Base-by-base conservation (phyloP, 352 stramenopile species). In the Globisporangium solare region DNA sequence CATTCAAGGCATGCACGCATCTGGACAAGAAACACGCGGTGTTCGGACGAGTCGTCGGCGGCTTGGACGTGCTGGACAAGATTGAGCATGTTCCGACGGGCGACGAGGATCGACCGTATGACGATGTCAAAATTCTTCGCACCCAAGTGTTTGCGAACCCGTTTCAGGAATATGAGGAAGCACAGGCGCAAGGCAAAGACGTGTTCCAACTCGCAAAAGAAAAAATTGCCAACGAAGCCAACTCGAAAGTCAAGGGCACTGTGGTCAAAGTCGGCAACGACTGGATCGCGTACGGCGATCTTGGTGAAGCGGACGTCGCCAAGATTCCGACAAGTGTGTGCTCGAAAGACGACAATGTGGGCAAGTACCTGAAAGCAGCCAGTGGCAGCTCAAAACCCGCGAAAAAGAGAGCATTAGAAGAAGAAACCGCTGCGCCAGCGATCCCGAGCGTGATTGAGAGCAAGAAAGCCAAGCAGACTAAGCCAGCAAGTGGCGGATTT, bases 1-100 rank as follows among this genome's bases (percentile, higher is more conserved):
- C 96, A 2, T 99, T 98, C 67, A 95, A 97, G 65, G 78, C 79
- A 10, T 97, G 85, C 54, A 56, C 75, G n/a, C 96, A 99, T 71
- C 76, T 99, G n/a, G 94, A 99, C 82, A 97, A 97, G 63, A 98
- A 99, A 54, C 97, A 99, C 76, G 86, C 86, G 8, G 88, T 99
- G 0, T 99, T 99, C 89, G 97, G 85, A 15, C 76, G 76, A 47
- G 92, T 99, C 39, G 82, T 99, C 8, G 84, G 96, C 35, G 97
- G 96, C 3, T 71, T 98, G 58, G 81, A 88, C 50, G 74, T 88
- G 15, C 62, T 98, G 3, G 75, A 92, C 42, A 66, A 67, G 14
- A 86, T 97, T 47, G 91, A 97, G 60, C 51, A 56, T 27, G 60
- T 96, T 2, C 65, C 69, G 13, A 96, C 88, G 14, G 75, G 81